Evolutionary conservation across 345 rosid species (phyloP), one percentile per base, ranked within the genome.

Genomic region (Populus davidiana): DNA sequence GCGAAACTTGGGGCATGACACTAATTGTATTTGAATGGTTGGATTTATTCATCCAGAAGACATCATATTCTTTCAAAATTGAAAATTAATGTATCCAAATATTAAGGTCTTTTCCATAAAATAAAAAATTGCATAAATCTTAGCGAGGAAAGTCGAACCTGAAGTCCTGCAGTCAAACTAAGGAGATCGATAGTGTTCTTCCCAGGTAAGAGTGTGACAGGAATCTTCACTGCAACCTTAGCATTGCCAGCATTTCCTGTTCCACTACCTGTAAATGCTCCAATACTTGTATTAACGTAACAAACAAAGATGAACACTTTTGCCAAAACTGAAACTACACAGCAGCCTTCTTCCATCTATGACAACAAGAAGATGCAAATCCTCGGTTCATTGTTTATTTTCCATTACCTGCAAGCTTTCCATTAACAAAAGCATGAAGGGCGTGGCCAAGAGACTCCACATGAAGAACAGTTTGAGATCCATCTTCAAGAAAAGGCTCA

Each of bases 141-240:
- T 44, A 72, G 72, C 54, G 12, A 41, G 64, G 81, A 59, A 56
- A 79, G 72, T 72, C 81, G 2, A 75, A 94, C 98, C 94, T 89
- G 91, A 81, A 93, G 99, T 79, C 99, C 99, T n/a, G 93, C 98
- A 2, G 99, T 93, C 83, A 93, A 83, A 87, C 99, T 88, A 74
- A 95, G 86, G 75, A 95, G 91, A 83, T 93, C 97, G 4, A 93
- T 81, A 72, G 85, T 86, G 87, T 95, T 95, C 85, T 87, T 91
- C 71, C 98, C 98, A 21, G 89, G 65, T 25, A 65, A 85, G 35
- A 93, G 86, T 35, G 86, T 83, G 77, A 93, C 25, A 1, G 98
- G 97, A 62, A 92, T 82, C n/a, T 91, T 93, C 74, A 82, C 84
- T 25, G 90, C 33, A 70, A 95, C 86, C 85, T 91, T 88, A 35